phyloP scores from a whole-genome alignment of 257 asterid species.

The Henckelia pumila region DNA sequence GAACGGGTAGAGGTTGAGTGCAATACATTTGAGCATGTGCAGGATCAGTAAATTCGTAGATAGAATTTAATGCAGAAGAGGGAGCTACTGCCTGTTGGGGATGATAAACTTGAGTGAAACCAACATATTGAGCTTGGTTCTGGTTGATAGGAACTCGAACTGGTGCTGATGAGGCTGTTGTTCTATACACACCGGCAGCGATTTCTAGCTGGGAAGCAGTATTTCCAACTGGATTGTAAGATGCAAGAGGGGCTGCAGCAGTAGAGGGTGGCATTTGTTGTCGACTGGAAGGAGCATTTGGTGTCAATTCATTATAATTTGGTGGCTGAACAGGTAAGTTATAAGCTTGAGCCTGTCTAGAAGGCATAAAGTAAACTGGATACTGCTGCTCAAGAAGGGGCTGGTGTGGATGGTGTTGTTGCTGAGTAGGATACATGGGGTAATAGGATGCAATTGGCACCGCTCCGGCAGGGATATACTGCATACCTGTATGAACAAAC shows the following conservation, averaged over 20 bases:
- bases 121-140: slow-evolving; percentile 62
- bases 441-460: slow-evolving; percentile 54
- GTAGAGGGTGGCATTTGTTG: slow-evolving; percentile 45
- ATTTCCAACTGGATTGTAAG: slow-evolving; percentile 18
- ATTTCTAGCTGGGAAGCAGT: slow-evolving; percentile 36
- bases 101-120: slow-evolving; percentile 71
- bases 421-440: slow-evolving; percentile 77
- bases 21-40: slow-evolving; percentile 65
- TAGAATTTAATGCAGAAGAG: slow-evolving; percentile 46
- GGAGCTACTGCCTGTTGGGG: slow-evolving; percentile 69
- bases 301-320: slow-evolving; percentile 47
- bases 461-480: slow-evolving; percentile 68
- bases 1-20: slow-evolving; percentile 63
- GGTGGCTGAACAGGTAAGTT: slow-evolving; percentile 59
- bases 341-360: slow-evolving; percentile 63
- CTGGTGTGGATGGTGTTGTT: slow-evolving; percentile 53
- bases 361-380: slow-evolving; percentile 61
- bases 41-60: slow-evolving; percentile 67
- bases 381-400: slow-evolving; percentile 62
- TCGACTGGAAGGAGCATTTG: slow-evolving; percentile 46
- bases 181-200: background rate
- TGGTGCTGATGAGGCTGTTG: background rate
- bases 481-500: slow-evolving; percentile 60
- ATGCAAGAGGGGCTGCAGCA: background rate
- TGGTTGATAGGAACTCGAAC: slow-evolving; percentile 57